phyloP scores from a whole-genome alignment of 1,284 basidiomycete species.

The Sphaerobolus stellatus region DNA sequence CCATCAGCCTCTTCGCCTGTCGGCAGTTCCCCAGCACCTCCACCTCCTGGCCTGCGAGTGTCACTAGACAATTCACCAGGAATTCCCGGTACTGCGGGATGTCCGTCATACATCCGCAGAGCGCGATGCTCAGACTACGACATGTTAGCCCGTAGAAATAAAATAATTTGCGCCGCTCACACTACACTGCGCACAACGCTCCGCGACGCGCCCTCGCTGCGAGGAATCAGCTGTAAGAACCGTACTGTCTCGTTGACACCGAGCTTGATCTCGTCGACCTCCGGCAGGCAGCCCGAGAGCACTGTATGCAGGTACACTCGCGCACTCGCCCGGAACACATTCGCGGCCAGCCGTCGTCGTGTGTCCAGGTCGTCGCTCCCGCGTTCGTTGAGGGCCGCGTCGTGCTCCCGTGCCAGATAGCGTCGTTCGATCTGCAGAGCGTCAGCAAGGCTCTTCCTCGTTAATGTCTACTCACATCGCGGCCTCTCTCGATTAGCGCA shows the following conservation, averaged over 20 bases:
- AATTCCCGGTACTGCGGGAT: conserved; percentile 42
- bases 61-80: conserved; percentile 48
- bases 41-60: conserved; percentile 44
- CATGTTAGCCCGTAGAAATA: conserved; percentile 7
- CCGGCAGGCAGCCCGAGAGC: conserved; percentile 64
- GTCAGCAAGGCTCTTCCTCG: conserved; percentile 16
- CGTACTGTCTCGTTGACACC: conserved; percentile 56
- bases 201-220: conserved; percentile 38
- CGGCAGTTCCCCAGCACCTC: conserved; percentile 59
- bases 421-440: conserved; percentile 21
- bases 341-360: conserved; percentile 55
- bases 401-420: conserved; percentile 11
- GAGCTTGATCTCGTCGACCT: conserved; percentile 56
- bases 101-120: conserved; percentile 68
- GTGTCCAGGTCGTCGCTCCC: conserved; percentile 32
- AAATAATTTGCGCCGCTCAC: conserved; percentile 28
- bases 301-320: conserved; percentile 70
- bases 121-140: conserved; percentile 54
- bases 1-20: conserved; percentile 56
- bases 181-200: conserved; percentile 74
- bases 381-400: conserved; percentile 13
- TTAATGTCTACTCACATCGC: conserved; percentile 47
- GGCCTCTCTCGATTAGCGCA: conserved; percentile 54
- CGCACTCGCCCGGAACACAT: conserved; percentile 74
- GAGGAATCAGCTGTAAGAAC: conserved; percentile 47